Conservation (phyloP, 768 basidiomycete genomes). For the Psilocybe tampanensis region DNA sequence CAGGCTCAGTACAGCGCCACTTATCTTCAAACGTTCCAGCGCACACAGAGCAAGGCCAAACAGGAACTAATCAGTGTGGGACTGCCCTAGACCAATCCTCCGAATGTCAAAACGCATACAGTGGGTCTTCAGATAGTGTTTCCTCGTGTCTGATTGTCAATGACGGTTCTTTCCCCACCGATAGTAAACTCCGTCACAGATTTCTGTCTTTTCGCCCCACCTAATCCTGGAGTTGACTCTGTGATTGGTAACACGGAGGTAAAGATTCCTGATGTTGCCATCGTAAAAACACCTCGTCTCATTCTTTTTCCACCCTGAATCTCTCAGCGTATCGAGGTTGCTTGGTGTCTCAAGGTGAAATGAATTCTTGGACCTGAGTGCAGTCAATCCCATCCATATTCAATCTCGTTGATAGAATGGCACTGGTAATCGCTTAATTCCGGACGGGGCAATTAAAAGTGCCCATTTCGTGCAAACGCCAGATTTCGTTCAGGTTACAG, state of each 20-base stretch:
- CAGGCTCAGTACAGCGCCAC: slow-evolving; percentile 26
- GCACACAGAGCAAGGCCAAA: slow-evolving; percentile 57
- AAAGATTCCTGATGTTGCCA: background rate
- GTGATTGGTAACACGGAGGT: slow-evolving; percentile 68
- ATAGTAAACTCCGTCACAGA: slow-evolving; percentile 62
- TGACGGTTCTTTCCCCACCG: background rate
- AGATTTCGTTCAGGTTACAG: slow-evolving; percentile 75
- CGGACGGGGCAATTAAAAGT: slow-evolving; percentile 67
- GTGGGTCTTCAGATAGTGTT: slow-evolving; percentile 36
- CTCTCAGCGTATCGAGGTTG: slow-evolving; percentile 40
- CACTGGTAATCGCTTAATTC: slow-evolving; percentile 69
- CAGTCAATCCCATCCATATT: slow-evolving; percentile 2
- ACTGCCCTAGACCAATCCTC: slow-evolving; percentile 54
- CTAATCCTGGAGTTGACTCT: slow-evolving; percentile 50
- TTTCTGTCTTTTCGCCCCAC: slow-evolving; percentile 46
- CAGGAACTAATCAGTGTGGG: slow-evolving; percentile 69
- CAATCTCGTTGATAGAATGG: slow-evolving; percentile 42
- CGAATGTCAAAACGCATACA: slow-evolving; percentile 66
- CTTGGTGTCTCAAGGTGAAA: slow-evolving; percentile 45
- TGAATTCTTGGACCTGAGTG: background rate
- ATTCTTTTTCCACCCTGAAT: background rate
- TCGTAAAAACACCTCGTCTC: background rate
- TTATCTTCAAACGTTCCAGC: slow-evolving; percentile 45
- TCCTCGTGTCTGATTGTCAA: background rate
- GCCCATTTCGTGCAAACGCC: slow-evolving; percentile 74